Percentiles rank a stretch among this genome's conserved stretches.
Evolutionary conservation across 345 rosid species (phyloP).

Genomic region (Rhodomyrtus tomentosa): DNA sequence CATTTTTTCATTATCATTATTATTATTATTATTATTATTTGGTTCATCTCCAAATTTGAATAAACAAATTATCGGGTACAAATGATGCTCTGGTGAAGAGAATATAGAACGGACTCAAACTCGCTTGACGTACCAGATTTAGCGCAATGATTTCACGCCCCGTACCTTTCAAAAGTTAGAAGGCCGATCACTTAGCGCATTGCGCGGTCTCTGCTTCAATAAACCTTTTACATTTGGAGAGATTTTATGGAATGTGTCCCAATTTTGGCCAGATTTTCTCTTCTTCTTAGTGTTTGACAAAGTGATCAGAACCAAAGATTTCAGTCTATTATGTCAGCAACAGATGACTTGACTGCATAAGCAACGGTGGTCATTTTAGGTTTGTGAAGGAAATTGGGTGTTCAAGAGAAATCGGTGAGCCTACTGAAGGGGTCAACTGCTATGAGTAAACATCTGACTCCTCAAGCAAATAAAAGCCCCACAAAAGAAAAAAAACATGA

Average conservation of each 20-base stretch:
- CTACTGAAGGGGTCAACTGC: not conserved
- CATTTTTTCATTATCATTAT: no score
- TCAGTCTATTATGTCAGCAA: not conserved
- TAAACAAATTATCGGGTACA: not conserved
- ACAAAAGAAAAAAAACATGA: not conserved
- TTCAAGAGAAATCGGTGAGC: not conserved
- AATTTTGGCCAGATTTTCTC: not conserved
- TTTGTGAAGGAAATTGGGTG: not conserved
- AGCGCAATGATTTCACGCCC: not conserved
- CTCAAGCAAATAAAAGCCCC: not conserved
- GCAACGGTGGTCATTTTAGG: not conserved
- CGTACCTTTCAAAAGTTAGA: not conserved
- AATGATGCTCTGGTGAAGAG: not conserved
- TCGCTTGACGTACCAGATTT: not conserved
- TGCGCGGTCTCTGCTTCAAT: not conserved
- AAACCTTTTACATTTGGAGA: not conserved
- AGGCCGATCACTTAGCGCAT: not conserved
- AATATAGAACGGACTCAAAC: not conserved
- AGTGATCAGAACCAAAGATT: not conserved
- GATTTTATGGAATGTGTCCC: not conserved
- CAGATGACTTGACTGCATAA: not conserved
- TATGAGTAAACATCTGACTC: not conserved
- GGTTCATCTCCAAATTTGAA: not conserved
- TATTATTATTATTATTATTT: no score
- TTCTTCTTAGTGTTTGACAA: not conserved